Evolutionary conservation across 495 filamentous ascomycete species (phyloP).

Genomic region (Xylaria scruposa): DNA sequence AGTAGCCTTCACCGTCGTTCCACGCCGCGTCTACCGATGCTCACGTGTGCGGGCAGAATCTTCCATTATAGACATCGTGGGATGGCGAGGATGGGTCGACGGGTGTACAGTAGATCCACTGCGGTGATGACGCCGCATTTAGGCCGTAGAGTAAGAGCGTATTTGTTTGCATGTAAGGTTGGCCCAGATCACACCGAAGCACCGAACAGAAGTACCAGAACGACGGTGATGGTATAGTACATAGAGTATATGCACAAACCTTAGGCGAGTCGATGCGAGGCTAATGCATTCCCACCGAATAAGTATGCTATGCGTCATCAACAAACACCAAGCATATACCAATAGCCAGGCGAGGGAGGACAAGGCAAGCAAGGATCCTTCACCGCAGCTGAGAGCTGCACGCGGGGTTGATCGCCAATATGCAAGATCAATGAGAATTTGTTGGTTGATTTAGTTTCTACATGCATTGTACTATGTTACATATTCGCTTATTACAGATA

Average conservation of each 20-base stretch:
- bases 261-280: background rate
- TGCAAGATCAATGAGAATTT: slow-evolving; percentile 20
- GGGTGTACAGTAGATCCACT: background rate
- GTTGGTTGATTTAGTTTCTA: no score
- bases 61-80: background rate
- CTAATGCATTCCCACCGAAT: background rate
- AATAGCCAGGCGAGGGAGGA: slow-evolving; percentile 1
- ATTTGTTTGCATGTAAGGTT: background rate
- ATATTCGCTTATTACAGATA: slow-evolving; percentile 19
- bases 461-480: slow-evolving; percentile 19
- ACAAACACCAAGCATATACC: background rate
- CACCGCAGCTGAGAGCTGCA: slow-evolving; percentile 12
- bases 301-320: background rate
- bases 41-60: background rate
- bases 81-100: slow-evolving; percentile 14
- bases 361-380: slow-evolving; percentile 10
- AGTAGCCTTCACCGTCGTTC: slow-evolving; percentile 20
- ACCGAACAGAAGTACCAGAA: background rate
- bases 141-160: background rate
- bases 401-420: slow-evolving; percentile 26
- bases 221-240: background rate
- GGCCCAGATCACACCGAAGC: background rate
- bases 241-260: background rate
- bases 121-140: background rate
- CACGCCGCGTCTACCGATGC: slow-evolving; percentile 7